Evolutionary conservation across 1,284 basidiomycete genomes (phyloP).

Genomic region (Cutaneotrichosporon cyanovorans): DNA sequence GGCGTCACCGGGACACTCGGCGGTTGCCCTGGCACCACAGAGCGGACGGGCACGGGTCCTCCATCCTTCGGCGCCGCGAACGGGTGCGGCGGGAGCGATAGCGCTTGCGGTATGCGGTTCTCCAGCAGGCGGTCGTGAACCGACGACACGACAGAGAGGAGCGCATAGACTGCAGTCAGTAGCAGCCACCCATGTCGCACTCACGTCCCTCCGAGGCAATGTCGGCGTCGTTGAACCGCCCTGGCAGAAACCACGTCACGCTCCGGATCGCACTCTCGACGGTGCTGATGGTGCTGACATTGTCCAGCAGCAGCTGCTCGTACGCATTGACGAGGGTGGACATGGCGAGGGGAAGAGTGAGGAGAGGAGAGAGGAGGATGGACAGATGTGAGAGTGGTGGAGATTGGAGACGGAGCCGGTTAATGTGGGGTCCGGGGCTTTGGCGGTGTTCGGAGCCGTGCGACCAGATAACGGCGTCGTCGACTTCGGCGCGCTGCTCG

Average conservation of each 20-base stretch:
- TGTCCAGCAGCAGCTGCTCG: constrained; percentile 71
- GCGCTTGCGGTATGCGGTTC: constrained; percentile 55
- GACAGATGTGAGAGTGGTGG: background rate
- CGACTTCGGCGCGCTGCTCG: too few species aligned
- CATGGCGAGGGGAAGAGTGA: constrained; percentile 2
- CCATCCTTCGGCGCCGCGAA: constrained; percentile 40
- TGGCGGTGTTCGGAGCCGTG: too few species aligned
- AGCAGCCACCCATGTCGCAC: constrained; percentile 42
- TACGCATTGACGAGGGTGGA: constrained; percentile 50
- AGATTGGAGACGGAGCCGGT: too few species aligned
- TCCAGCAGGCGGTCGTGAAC: constrained; percentile 79
- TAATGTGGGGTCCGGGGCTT: too few species aligned
- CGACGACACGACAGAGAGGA: constrained; percentile 36
- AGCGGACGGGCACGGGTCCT: constrained; percentile 2
- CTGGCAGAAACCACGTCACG: constrained; percentile 88
- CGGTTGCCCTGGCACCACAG: constrained; percentile 2
- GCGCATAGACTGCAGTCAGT: constrained; percentile 36
- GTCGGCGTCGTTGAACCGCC: constrained; percentile 93
- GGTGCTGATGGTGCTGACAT: constrained; percentile 73
- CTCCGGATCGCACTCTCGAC: constrained; percentile 82
- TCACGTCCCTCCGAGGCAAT: constrained; percentile 81
- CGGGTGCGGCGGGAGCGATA: constrained; percentile 55
- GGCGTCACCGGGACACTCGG: constrained; percentile 18
- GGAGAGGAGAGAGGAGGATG: background rate
- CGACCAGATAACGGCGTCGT: too few species aligned